Conservation (phyloP, 202 grass and related monocot genomes). For the Brachypodium distachyon region DNA sequence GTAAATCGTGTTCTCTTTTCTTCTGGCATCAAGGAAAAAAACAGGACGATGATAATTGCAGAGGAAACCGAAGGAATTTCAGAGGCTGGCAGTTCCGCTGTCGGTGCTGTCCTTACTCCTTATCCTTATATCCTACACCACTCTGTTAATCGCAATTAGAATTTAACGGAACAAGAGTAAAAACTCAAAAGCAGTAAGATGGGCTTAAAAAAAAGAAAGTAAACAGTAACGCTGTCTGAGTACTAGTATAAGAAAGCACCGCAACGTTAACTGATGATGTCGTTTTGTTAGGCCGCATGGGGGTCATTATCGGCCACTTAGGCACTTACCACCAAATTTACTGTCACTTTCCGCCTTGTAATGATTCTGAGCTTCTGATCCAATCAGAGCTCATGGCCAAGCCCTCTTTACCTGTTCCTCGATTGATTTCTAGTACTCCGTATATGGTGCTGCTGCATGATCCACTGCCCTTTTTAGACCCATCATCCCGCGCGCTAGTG, state of each 20-base stretch:
- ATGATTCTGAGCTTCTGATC: conserved; percentile 35
- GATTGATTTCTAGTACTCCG: conserved; percentile 18
- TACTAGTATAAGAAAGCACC: too few species aligned
- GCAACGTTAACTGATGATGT: conserved; percentile 19
- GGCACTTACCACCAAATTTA: conserved; percentile 47
- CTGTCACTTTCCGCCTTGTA: conserved; percentile 33
- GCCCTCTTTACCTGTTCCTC: conserved; percentile 10
- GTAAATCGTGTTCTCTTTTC: neutral
- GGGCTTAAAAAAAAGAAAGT: too few species aligned
- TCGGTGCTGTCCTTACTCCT: conserved; percentile 1
- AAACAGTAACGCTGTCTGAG: too few species aligned
- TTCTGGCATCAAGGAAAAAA: neutral
- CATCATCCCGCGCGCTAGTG: neutral
- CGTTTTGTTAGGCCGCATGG: conserved; percentile 28
- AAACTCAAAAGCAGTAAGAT: too few species aligned
- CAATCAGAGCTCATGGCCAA: conserved; percentile 16
- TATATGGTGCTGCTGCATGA: neutral
- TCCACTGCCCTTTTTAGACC: neutral
- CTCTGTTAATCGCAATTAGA: neutral
- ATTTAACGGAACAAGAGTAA: too few species aligned
- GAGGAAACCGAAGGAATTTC: neutral
- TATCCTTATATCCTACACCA: neutral
- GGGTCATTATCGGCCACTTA: conserved; percentile 44
- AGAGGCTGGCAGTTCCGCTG: neutral
- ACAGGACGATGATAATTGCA: neutral